Conservation (phyloP, 495 filamentous ascomycete species). For the Aspergillus sclerotioniger region DNA sequence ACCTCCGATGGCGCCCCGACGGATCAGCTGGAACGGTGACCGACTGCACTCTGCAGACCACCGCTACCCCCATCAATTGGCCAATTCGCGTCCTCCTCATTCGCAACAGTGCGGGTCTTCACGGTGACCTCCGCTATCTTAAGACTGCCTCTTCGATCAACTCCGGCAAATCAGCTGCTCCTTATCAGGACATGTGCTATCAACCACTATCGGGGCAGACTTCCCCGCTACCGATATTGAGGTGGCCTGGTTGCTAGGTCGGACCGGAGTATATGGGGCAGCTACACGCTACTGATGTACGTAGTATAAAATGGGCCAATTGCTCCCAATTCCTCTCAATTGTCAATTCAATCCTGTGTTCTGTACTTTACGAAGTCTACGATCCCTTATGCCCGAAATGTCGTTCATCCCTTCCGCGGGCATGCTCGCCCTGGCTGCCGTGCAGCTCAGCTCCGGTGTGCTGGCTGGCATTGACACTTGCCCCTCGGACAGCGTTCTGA, state of each 20-base stretch:
- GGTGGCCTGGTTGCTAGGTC: not conserved
- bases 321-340: not conserved
- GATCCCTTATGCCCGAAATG: constrained; percentile 14
- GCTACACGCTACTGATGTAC: not conserved
- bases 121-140: constrained; percentile 11
- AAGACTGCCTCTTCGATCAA: constrained; percentile 4
- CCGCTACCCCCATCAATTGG: constrained; percentile 15
- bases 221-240: not conserved
- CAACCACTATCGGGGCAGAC: constrained; percentile 10
- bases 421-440: constrained; percentile 30
- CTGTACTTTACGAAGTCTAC: not conserved
- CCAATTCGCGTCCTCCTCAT: not conserved
- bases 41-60: constrained; percentile 8
- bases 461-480: constrained; percentile 29
- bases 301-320: constrained; percentile 9
- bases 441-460: constrained; percentile 17
- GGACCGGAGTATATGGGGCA: not conserved
- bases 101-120: constrained; percentile 9
- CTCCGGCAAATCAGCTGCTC: constrained; percentile 31
- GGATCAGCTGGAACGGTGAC: not conserved
- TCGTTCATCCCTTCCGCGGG: constrained; percentile 22
- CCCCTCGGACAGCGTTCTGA: constrained; percentile 29
- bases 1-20: constrained; percentile 15
- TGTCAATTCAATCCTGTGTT: not conserved
- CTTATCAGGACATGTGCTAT: constrained; percentile 38